Conservation (phyloP, 2,329 filamentous ascomycete species). For the Aspergillus neotritici region DNA sequence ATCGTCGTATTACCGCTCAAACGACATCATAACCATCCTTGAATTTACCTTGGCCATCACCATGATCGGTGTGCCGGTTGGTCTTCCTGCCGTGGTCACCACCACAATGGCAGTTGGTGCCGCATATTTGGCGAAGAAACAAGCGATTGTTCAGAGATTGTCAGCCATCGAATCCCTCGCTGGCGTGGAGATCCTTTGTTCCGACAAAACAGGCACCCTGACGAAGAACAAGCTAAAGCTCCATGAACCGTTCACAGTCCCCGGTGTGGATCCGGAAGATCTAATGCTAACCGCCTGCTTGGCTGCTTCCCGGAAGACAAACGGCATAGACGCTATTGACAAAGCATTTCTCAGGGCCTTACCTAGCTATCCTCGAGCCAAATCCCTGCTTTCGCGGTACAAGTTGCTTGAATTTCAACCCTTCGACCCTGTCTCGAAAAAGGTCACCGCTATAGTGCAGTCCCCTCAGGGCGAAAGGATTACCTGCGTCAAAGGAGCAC, state of each 20-base stretch:
- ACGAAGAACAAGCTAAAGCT: slow-evolving; percentile 93
- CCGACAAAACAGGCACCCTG: slow-evolving; percentile 88
- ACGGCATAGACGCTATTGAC: slow-evolving; percentile 91
- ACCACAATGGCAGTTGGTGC: slow-evolving; percentile 94
- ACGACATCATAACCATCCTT: slow-evolving; percentile 70
- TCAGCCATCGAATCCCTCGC: slow-evolving; percentile 87
- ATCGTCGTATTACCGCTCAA: slow-evolving; percentile 81
- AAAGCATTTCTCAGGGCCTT: slow-evolving; percentile 89
- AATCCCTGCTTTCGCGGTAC: slow-evolving; percentile 74
- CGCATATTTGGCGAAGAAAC: slow-evolving; percentile 84
- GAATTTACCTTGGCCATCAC: slow-evolving; percentile 83
- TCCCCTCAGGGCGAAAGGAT: slow-evolving; percentile 79
- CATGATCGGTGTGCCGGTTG: slow-evolving; percentile 86
- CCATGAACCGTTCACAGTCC: slow-evolving; percentile 75
- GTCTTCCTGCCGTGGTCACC: slow-evolving; percentile 87
- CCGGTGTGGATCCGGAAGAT: slow-evolving; percentile 76
- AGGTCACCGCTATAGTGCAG: slow-evolving; percentile 77
- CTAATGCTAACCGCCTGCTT: slow-evolving; percentile 89
- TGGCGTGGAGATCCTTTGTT: slow-evolving; percentile 89
- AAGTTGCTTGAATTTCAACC: slow-evolving; percentile 78
- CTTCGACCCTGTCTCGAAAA: slow-evolving; percentile 91
- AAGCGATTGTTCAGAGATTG: slow-evolving; percentile 89
- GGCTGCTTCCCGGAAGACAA: slow-evolving; percentile 88
- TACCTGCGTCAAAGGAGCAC: slow-evolving; percentile 85
- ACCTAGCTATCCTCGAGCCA: slow-evolving; percentile 74